These are phyloP conservation scores for Picea glauca DNA, from an alignment of 75 land plant genomes.

Conservation along the genomic window DNA sequence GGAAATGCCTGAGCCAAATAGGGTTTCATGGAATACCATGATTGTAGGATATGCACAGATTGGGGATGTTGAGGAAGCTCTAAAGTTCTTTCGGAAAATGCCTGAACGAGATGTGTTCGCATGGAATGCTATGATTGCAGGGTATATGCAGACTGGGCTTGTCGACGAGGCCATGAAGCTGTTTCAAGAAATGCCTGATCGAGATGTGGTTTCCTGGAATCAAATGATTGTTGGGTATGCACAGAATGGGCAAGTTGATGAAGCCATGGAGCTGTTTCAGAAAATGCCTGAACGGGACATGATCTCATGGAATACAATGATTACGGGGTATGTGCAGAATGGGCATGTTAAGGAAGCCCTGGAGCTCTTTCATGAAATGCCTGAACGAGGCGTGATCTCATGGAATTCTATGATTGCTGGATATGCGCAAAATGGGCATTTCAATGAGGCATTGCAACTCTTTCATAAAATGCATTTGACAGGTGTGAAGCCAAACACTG, in stretches of 20 bases:
- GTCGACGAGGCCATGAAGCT: constrained; percentile 9
- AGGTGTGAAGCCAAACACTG: constrained; percentile 17
- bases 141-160: constrained; percentile 13
- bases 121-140: constrained; percentile 14
- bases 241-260: constrained; percentile 7
- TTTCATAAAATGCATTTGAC: background rate
- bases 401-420: constrained; percentile 11
- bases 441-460: background rate
- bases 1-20: constrained; percentile 7
- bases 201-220: constrained; percentile 21
- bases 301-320: constrained; percentile 30
- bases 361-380: constrained; percentile 11
- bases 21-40: constrained; percentile 11
- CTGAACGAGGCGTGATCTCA: constrained; percentile 1
- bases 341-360: constrained; percentile 9
- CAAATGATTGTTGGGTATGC: constrained; percentile 12
- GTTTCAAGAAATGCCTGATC: constrained; percentile 16
- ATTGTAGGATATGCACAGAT: constrained; percentile 19
- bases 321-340: constrained; percentile 21
- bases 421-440: constrained; percentile 2
- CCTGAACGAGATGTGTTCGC: background rate
- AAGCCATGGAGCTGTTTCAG: constrained; percentile 14
- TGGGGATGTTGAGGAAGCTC: constrained; percentile 14
- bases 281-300: constrained; percentile 25
- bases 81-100: constrained; percentile 2